Base-by-base conservation (phyloP, 371 early-diverging fungal genomes). In the Quaeritorhiza haematococci region DNA sequence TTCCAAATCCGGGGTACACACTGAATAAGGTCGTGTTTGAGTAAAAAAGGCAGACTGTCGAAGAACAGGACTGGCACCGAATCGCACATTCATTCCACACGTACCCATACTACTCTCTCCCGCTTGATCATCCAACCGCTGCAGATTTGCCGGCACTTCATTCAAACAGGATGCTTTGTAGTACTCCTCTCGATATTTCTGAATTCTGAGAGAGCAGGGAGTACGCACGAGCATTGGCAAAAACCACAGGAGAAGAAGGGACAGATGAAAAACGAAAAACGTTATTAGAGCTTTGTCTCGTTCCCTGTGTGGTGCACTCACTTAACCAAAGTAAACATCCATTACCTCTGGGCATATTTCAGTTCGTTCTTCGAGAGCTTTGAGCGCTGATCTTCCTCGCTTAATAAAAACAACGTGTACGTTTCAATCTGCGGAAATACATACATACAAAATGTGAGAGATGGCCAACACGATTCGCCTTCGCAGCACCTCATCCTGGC, bases 1-100 rank as follows among this genome's bases (percentile, higher is more conserved):
- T 33, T 89, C 83, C 44, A 86, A 51, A 46, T 85, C 83, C 0
- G 89, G 86, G 44, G 64, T 72, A 5, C 78, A 71, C n/a, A 88
- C 88, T 82, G 71, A n/a, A n/a, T n/a, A n/a, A n/a, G n/a, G n/a
- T n/a, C 33, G 26, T 50, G 57, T 3, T 55, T 19, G 45, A 21
- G 54, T 43, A 33, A 2, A 24, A 32, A 42, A 17, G 5, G 34
- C 26, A 47, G 41, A 19, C 17, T 35, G 8, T 51, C 38, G 13
- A 38, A 13, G 10, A 13, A 38, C 13, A 38, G 10, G 10, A 13
- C 38, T 19, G 10, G 38, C 19, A 19, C 13, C 19, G 10, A 38
- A 19, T 13, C 19, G 38, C 38, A 51, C 23, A 35, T 34, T 51
- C 10, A 35, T 28, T 33, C 8, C 28, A 58, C 33, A 33, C 53